These are phyloP conservation scores for Mycosphaerella sp. DNA, from an alignment of 2,329 filamentous ascomycete genomes.

Conservation along the genomic window DNA sequence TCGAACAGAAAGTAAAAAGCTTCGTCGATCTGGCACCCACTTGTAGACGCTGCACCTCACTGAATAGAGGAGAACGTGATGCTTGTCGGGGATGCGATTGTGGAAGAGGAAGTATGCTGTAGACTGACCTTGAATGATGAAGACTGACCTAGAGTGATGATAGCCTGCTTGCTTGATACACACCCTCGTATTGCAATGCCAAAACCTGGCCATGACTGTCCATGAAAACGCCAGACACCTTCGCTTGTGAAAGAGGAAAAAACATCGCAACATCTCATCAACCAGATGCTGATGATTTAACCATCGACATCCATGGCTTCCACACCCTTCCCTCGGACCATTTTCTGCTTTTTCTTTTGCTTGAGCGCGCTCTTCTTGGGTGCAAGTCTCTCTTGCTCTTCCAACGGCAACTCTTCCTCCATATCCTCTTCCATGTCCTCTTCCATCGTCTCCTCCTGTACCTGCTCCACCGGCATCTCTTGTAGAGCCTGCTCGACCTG, in stretches of 20 bases:
- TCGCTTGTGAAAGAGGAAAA: slow-evolving; percentile 4
- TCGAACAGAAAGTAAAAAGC: slow-evolving; percentile 12
- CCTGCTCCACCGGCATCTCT: slow-evolving; percentile 45
- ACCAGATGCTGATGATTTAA: slow-evolving; percentile 15
- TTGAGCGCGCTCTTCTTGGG: slow-evolving; percentile 34
- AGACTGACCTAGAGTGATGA: neutral
- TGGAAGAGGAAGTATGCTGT: neutral
- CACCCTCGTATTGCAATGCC: too few species aligned
- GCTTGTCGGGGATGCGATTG: slow-evolving; percentile 2
- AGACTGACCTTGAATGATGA: neutral
- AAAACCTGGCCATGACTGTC: neutral
- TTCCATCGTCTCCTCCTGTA: slow-evolving; percentile 39
- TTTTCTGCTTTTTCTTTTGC: slow-evolving; percentile 43
- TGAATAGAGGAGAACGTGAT: slow-evolving; percentile 7
- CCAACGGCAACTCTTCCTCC: slow-evolving; percentile 43
- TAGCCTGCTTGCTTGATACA: neutral
- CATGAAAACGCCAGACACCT: slow-evolving; percentile 9
- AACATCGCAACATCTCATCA: neutral
- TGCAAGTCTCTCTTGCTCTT: slow-evolving; percentile 33
- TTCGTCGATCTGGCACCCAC: slow-evolving; percentile 8
- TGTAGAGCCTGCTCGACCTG: slow-evolving; percentile 49
- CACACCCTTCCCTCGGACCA: slow-evolving; percentile 39
- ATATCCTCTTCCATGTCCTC: slow-evolving; percentile 54
- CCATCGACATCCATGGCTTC: slow-evolving; percentile 39
- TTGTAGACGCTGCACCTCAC: slow-evolving; percentile 5